Conservation (phyloP, 1,139 yeast genomes). For the Blastobotrys serpentis region DNA sequence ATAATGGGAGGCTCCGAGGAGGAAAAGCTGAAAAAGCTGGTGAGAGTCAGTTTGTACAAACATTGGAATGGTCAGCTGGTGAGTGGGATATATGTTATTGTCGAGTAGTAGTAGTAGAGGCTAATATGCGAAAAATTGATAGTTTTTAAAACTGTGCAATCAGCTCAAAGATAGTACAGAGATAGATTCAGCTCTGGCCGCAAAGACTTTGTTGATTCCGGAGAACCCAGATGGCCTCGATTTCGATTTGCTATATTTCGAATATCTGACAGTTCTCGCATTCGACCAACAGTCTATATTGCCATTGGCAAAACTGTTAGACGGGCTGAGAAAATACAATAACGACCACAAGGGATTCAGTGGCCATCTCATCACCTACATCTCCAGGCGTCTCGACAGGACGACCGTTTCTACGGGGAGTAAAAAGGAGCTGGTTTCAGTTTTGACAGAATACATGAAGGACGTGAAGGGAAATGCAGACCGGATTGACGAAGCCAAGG, state of each 20-base stretch:
- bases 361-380: neutral
- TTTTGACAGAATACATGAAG: conserved; percentile 18
- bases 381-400: conserved; percentile 12
- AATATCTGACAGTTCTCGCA: conserved; percentile 34
- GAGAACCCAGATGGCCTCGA: conserved; percentile 16
- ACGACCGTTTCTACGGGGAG: conserved; percentile 9
- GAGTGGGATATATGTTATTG: conserved; percentile 5
- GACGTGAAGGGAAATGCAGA: conserved; percentile 2
- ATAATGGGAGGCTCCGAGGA: conserved; percentile 1
- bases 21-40: conserved; percentile 26
- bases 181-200: conserved; percentile 10
- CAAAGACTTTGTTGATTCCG: conserved; percentile 2
- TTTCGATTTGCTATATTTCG: conserved; percentile 35
- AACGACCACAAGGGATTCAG: neutral
- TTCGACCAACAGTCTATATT: conserved; percentile 32
- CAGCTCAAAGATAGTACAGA: conserved; percentile 35
- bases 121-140: conserved; percentile 14
- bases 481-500: conserved; percentile 9
- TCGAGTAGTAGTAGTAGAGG: neutral
- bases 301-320: conserved; percentile 26
- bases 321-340: conserved; percentile 18
- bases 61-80: conserved; percentile 26
- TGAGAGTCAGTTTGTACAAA: conserved; percentile 25
- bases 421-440: conserved; percentile 11
- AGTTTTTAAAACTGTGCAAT: conserved; percentile 32